These are phyloP conservation scores for Acacia crassicarpa DNA, from an alignment of 306 rosid genomes.

Conservation along the genomic window DNA sequence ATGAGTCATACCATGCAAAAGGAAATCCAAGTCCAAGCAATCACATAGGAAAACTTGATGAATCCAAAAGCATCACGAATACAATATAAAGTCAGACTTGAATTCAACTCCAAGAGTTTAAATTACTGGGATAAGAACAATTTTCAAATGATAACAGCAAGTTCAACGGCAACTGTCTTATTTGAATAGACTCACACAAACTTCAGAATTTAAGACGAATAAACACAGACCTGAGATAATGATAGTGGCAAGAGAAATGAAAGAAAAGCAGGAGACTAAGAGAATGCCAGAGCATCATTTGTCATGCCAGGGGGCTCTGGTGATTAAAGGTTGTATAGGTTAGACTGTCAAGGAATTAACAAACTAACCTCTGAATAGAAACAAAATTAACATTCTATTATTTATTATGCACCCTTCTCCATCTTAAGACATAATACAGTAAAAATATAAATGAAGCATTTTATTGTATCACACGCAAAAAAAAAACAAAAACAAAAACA, in stretches of 20 bases:
- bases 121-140: conserved; percentile 4
- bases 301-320: not conserved
- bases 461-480: conserved; percentile 9
- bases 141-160: conserved; percentile 23
- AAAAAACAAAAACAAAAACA: too few relatives aligned
- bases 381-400: not conserved
- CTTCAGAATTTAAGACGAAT: conserved; percentile 19
- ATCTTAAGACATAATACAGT: conserved; percentile 8
- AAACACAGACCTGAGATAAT: conserved; percentile 16
- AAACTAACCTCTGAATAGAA: not conserved
- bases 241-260: not conserved
- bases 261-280: not conserved
- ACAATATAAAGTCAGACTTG: not conserved
- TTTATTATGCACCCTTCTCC: not conserved
- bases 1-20: conserved; percentile 30
- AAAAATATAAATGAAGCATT: not conserved
- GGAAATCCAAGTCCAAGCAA: not conserved
- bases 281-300: not conserved
- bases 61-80: conserved; percentile 17
- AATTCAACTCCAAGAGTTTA: conserved; percentile 15
- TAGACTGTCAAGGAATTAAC: not conserved
- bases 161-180: not conserved
- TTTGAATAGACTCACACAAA: conserved; percentile 9
- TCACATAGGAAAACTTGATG: not conserved
- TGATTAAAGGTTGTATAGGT: not conserved